Percentiles rank a stretch among this genome's conserved stretches.
Evolutionary conservation across 1,284 basidiomycete genomes (phyloP).

Genomic region (Entoloma clypeatum): DNA sequence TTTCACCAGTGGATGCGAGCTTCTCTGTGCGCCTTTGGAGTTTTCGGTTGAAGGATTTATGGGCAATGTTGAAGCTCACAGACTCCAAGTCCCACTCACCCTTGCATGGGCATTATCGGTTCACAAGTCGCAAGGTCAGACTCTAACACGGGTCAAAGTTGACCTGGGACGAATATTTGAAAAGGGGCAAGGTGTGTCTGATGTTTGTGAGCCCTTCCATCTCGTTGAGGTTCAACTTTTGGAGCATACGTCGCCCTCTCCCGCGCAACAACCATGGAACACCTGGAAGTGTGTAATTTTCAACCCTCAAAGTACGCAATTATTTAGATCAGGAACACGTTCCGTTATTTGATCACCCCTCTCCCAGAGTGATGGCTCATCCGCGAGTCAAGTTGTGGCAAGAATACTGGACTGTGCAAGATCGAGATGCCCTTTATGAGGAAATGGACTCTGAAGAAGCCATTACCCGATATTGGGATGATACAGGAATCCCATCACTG

Average conservation of each 20-base stretch:
- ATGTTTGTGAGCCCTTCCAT: background rate
- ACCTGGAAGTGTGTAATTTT: constrained; percentile 83
- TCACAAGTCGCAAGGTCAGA: constrained; percentile 85
- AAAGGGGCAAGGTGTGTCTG: constrained; percentile 60
- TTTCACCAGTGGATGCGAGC: constrained; percentile 40
- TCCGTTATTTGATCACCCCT: background rate
- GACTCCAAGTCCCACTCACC: constrained; percentile 62
- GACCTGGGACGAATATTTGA: constrained; percentile 67
- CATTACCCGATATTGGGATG: constrained; percentile 16
- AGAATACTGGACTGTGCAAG: constrained; percentile 10
- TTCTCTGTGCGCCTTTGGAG: constrained; percentile 45
- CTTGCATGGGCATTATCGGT: constrained; percentile 79
- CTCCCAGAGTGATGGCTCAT: constrained; percentile 29
- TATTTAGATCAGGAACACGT: background rate
- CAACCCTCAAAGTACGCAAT: constrained; percentile 59
- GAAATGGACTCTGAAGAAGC: constrained; percentile 27
- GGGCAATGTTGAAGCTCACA: constrained; percentile 40
- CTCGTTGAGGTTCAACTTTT: constrained; percentile 18
- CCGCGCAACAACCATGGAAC: constrained; percentile 79
- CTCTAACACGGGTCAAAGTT: constrained; percentile 66
- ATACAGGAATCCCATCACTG: constrained; percentile 7
- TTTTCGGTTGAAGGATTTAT: constrained; percentile 49
- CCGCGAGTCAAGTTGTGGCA: constrained; percentile 34
- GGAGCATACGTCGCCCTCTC: constrained; percentile 91
- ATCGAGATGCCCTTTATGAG: constrained; percentile 9